A percentile compares a stretch with the other conserved stretches of the same genome.
Evolutionary conservation across 1,284 basidiomycete genomes (phyloP).

Genomic region (Singerocomus rubriflavus): DNA sequence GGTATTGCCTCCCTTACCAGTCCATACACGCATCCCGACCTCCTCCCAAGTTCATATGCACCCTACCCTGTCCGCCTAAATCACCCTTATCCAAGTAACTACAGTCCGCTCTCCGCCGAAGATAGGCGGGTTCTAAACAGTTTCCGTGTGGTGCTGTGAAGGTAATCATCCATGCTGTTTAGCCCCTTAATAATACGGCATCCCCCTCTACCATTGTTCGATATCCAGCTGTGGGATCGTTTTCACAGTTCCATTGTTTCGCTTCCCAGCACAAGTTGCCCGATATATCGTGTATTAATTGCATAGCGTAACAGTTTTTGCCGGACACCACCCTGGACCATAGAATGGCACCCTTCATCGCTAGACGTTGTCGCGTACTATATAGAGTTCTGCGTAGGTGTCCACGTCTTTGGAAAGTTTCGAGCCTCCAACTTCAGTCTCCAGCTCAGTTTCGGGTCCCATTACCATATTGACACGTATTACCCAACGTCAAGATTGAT

Average conservation of each 20-base stretch:
- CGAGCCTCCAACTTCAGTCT: background rate
- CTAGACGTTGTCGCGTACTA: background rate
- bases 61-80: constrained; percentile 22
- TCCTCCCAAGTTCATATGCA: constrained; percentile 23
- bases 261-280: constrained; percentile 4
- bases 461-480: too few species aligned
- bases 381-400: background rate
- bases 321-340: background rate
- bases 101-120: constrained; percentile 53
- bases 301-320: background rate
- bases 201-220: background rate
- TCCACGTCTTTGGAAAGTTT: background rate
- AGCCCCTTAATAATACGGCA: constrained; percentile 12
- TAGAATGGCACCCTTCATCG: background rate
- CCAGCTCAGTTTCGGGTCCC: background rate
- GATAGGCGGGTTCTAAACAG: constrained; percentile 55
- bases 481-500: too few species aligned
- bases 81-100: constrained; percentile 34
- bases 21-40: constrained; percentile 23
- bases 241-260: constrained; percentile 2
- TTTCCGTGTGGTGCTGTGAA: constrained; percentile 52
- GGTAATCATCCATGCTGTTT: background rate
- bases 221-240: background rate
- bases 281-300: constrained; percentile 1
- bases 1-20: constrained; percentile 23